Percentiles rank a stretch among this genome's conserved stretches.
Conservation (phyloP, 495 filamentous ascomycete genomes). For the Aspergillus avenaceus region DNA sequence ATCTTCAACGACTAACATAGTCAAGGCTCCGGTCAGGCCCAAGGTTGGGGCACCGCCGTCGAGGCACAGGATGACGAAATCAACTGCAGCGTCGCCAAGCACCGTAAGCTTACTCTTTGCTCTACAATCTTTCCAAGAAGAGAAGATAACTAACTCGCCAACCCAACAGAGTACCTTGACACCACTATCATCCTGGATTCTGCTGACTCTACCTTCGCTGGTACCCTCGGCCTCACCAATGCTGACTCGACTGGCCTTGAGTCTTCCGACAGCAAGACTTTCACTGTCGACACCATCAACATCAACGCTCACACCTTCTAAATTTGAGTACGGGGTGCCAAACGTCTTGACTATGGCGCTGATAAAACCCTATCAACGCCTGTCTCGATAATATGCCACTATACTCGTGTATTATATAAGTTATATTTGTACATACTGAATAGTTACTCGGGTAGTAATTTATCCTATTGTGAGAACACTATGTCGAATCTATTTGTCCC, state of each 20-base stretch:
- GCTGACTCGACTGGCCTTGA: constrained; percentile 23
- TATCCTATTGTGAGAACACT: too few relatives aligned
- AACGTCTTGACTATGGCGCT: too few relatives aligned
- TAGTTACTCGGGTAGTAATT: too few relatives aligned
- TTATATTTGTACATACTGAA: too few relatives aligned
- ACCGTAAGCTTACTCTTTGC: constrained; percentile 19
- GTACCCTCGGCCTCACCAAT: constrained; percentile 25
- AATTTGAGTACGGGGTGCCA: constrained; percentile 4
- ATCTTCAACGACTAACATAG: neutral
- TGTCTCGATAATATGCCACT: too few relatives aligned
- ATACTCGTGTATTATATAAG: too few relatives aligned
- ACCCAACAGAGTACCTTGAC: constrained; percentile 21
- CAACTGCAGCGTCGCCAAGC: constrained; percentile 23
- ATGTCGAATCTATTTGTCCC: too few relatives aligned
- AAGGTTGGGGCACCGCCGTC: constrained; percentile 38
- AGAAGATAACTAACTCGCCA: neutral
- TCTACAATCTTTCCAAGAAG: neutral
- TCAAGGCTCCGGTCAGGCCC: constrained; percentile 23
- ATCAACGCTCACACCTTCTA: constrained; percentile 29
- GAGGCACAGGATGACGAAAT: constrained; percentile 32
- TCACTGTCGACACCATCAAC: constrained; percentile 25
- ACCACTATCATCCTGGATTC: constrained; percentile 30
- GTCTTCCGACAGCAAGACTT: constrained; percentile 25
- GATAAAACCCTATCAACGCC: too few relatives aligned
- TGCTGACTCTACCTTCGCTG: constrained; percentile 21